Base-by-base conservation (phyloP, 345 rosid species). In the Boechera stricta region DNA sequence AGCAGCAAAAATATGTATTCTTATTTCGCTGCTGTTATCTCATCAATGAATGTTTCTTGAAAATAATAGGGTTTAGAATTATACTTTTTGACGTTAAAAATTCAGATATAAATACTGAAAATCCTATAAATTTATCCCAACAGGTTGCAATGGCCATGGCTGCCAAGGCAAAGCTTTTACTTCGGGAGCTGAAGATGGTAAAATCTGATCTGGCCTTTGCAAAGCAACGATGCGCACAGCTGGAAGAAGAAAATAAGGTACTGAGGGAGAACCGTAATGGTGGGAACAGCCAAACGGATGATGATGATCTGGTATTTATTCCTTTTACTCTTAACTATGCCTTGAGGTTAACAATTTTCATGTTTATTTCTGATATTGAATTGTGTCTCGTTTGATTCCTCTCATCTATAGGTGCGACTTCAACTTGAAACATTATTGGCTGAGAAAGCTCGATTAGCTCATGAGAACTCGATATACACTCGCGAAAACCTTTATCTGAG, bases 81-180 rank as follows among this genome's bases (percentile, higher is more conserved):
- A n/a, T 24, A 12, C 39, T 39, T 21, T 58, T 45, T 18, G 26
- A 28, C 0, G 7, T 39, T 39, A 9, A 39, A 36, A 0, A 10
- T 64, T 38, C 45, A 31, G 65, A 31, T 74, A 13, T 33, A 10
- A 7, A 42, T 31, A 74, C 65, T 44, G 10, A 74, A 55, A 7
- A 39, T 44, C 31, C 31, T 36, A 21, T 12, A 6, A 38, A 33
- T 71, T 74, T 63, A 31, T 72, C 49, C 69, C n/a, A 44, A 79
- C 89, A 94, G 98, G 97, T 94, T 83, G 99, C 98, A 59, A 92
- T 92, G 97, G 98, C 99, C 73, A 94, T 91, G 89, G 98, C 98
- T 79, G 97, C 98, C 15, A 94, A 94, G 83, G 95, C 99, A 80
- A 94, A 94, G 82, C 91, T 94, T 55, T 95, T 94, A 63, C 96